A percentile compares a stretch with the other conserved stretches of the same genome.
Conservation (phyloP, 306 rosid species). For the Vigna mungo region DNA sequence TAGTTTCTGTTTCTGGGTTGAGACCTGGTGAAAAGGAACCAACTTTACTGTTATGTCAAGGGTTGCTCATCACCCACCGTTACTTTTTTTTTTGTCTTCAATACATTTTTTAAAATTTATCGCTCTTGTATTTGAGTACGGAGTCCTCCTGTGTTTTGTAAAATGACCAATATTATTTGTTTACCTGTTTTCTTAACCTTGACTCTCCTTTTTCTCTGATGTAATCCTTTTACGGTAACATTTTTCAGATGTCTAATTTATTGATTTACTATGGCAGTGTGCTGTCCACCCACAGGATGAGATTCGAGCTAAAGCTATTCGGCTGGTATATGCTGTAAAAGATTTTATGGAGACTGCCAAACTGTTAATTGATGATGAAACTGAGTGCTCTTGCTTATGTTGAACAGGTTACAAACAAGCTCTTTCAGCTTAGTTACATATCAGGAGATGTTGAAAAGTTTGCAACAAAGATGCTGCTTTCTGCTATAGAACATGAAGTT, state of each 20-base stretch:
- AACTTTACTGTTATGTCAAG: background rate
- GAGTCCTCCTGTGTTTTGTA: slow-evolving; percentile 1
- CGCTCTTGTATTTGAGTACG: background rate
- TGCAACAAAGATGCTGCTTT: slow-evolving; percentile 80
- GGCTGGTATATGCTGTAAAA: slow-evolving; percentile 75
- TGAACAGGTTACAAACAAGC: slow-evolving; percentile 93
- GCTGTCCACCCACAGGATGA: slow-evolving; percentile 93
- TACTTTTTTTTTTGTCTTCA: background rate
- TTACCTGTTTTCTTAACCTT: slow-evolving; percentile 19
- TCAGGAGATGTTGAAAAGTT: slow-evolving; percentile 79
- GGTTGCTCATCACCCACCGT: background rate
- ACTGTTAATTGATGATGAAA: slow-evolving; percentile 4
- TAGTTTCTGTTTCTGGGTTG: background rate
- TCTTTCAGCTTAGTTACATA: slow-evolving; percentile 81
- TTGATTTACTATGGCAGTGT: slow-evolving; percentile 72
- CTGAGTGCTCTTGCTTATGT: slow-evolving; percentile 31
- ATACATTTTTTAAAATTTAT: background rate
- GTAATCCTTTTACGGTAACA: slow-evolving; percentile 8
- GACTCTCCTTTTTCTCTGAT: slow-evolving; percentile 30
- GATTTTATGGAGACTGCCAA: slow-evolving; percentile 32
- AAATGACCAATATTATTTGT: slow-evolving; percentile 19
- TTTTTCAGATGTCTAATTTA: slow-evolving; percentile 34
- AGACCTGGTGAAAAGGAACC: background rate
- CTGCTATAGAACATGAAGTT: slow-evolving; percentile 63
- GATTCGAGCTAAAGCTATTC: slow-evolving; percentile 94